Evolutionary conservation across 75 land plant genomes (phyloP).

Genomic region (Cunninghamia lanceolata): DNA sequence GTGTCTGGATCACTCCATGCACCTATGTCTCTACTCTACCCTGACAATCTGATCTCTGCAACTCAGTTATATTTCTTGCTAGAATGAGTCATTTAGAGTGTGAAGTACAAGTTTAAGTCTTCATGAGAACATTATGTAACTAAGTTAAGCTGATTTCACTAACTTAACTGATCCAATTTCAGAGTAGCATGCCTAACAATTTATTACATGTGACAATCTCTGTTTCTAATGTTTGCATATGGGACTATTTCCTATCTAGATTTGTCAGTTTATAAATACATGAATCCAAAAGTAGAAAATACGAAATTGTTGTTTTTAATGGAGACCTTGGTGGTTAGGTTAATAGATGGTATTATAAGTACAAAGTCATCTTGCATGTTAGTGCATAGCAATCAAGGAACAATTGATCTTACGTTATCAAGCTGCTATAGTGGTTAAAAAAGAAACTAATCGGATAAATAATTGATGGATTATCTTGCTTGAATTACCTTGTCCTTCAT

Average conservation of each 20-base stretch:
- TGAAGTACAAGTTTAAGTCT: no score
- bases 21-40: no score
- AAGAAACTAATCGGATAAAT: neutral
- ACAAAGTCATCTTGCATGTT: neutral
- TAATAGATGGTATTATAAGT: neutral
- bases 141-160: no score
- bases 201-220: neutral
- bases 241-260: neutral
- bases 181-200: no score
- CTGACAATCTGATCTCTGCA: no score
- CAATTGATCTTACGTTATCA: neutral
- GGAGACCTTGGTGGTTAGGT: neutral
- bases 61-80: no score
- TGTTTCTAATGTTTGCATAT: neutral
- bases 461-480: neutral
- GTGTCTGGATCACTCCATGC: no score
- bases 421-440: neutral
- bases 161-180: no score
- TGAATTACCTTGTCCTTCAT: neutral
- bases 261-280: neutral
- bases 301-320: neutral
- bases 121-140: no score
- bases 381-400: neutral
- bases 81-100: no score
- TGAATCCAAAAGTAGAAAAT: neutral